These are phyloP conservation scores for Euptelea pleiosperma DNA, from an alignment of 164 flowering plant species.

Conservation along the genomic window DNA sequence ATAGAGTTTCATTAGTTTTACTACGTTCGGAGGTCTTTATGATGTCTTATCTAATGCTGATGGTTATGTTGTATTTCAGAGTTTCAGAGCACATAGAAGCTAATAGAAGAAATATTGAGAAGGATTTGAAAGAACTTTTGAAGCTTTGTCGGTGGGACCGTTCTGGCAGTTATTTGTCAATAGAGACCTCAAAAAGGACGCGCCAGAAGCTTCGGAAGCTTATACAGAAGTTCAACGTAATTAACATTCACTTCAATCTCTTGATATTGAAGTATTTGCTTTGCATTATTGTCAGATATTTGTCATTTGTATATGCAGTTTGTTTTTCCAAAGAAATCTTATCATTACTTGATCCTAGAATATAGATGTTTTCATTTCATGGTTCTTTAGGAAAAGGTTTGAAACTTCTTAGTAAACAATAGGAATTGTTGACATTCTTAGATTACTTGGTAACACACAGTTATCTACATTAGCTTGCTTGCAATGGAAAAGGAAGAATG, in stretches of 20 bases:
- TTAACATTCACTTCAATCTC: background rate
- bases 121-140: slow-evolving; percentile 52
- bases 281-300: background rate
- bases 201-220: slow-evolving; percentile 74
- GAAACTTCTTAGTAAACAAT: too few relatives aligned
- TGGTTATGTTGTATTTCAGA: slow-evolving; percentile 33
- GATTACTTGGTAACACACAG: too few relatives aligned
- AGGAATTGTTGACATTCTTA: too few relatives aligned
- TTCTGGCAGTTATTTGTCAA: slow-evolving; percentile 33
- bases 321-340: background rate
- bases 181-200: slow-evolving; percentile 52
- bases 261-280: background rate
- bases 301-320: background rate
- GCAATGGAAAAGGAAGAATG: too few relatives aligned
- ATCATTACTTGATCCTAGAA: background rate
- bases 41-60: background rate
- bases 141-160: slow-evolving; percentile 82
- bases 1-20: background rate
- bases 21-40: background rate
- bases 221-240: slow-evolving; percentile 66
- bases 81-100: slow-evolving; percentile 45
- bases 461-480: too few relatives aligned
- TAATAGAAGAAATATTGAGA: slow-evolving; percentile 44
- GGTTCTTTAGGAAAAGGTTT: too few relatives aligned
- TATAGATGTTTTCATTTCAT: too few relatives aligned